Evolutionary conservation across 2,329 filamentous ascomycete genomes (phyloP).

Genomic region (Penicillium digitatum): DNA sequence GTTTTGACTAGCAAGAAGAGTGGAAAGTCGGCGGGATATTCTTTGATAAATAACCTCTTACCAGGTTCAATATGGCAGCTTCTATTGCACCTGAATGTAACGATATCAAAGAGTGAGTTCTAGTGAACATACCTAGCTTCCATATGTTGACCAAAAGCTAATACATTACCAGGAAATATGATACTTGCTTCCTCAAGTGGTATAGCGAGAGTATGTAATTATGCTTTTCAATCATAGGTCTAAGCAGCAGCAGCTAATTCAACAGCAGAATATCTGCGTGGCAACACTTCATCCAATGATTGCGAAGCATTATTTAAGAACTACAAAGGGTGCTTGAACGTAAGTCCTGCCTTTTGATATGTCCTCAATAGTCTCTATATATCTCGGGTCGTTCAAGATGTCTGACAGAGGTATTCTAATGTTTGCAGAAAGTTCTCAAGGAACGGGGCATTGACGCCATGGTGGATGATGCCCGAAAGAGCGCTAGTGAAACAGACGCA

Average conservation of each 20-base stretch:
- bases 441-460: constrained; percentile 88
- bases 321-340: constrained; percentile 81
- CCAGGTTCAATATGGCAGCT: constrained; percentile 67
- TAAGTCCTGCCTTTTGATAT: constrained; percentile 43
- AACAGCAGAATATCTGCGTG: constrained; percentile 75
- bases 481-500: constrained; percentile 73
- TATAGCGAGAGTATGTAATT: constrained; percentile 81
- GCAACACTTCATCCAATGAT: constrained; percentile 77
- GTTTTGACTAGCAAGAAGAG: background rate
- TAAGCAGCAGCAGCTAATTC: constrained; percentile 11
- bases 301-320: constrained; percentile 81
- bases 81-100: constrained; percentile 94
- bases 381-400: background rate
- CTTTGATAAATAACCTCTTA: background rate
- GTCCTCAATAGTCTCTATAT: background rate
- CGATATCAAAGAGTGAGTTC: constrained; percentile 81
- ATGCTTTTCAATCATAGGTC: background rate
- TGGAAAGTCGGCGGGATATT: background rate
- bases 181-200: constrained; percentile 98
- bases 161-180: constrained; percentile 66
- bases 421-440: constrained; percentile 74
- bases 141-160: background rate
- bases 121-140: constrained; percentile 3
- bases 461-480: constrained; percentile 83
- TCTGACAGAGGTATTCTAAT: constrained; percentile 1